Conservation (phyloP, 2,329 filamentous ascomycete genomes). For the Fusarium anthophilum region DNA sequence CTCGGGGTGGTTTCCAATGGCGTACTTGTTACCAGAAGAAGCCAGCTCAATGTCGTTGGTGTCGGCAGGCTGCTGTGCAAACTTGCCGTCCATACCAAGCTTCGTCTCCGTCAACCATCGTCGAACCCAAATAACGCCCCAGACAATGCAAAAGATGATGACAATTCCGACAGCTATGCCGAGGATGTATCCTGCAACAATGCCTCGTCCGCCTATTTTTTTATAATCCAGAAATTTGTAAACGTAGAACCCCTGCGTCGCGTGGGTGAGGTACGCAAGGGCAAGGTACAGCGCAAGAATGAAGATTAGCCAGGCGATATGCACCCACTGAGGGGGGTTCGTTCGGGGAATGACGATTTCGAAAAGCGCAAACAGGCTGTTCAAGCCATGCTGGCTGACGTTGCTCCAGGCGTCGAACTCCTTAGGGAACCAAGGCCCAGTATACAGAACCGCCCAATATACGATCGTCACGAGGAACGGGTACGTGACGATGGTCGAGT, state of each 20-base stretch:
- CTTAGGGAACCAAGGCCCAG: slow-evolving; percentile 58
- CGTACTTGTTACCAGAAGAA: slow-evolving; percentile 33
- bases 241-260: slow-evolving; percentile 76
- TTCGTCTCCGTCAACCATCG: slow-evolving; percentile 59
- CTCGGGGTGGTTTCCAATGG: slow-evolving; percentile 24
- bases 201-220: slow-evolving; percentile 54
- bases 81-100: slow-evolving; percentile 55
- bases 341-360: slow-evolving; percentile 78
- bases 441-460: slow-evolving; percentile 73
- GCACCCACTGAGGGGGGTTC: slow-evolving; percentile 65
- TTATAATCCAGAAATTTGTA: slow-evolving; percentile 81
- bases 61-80: slow-evolving; percentile 42
- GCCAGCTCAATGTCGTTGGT: slow-evolving; percentile 44
- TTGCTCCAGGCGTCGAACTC: slow-evolving; percentile 70
- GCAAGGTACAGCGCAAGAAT: slow-evolving; percentile 76
- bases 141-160: slow-evolving; percentile 63
- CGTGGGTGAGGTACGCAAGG: slow-evolving; percentile 77
- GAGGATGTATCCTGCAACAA: slow-evolving; percentile 72
- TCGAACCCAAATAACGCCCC: slow-evolving; percentile 61
- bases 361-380: slow-evolving; percentile 77
- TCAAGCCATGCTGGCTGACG: slow-evolving; percentile 78
- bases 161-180: slow-evolving; percentile 64
- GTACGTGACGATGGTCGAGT: slow-evolving; percentile 69
- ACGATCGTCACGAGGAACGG: slow-evolving; percentile 77
- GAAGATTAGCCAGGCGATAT: slow-evolving; percentile 74